Evolutionary conservation across 2,329 filamentous ascomycete species (phyloP), one percentile per base, ranked within the genome.

Genomic region (Fusarium avenaceum): DNA sequence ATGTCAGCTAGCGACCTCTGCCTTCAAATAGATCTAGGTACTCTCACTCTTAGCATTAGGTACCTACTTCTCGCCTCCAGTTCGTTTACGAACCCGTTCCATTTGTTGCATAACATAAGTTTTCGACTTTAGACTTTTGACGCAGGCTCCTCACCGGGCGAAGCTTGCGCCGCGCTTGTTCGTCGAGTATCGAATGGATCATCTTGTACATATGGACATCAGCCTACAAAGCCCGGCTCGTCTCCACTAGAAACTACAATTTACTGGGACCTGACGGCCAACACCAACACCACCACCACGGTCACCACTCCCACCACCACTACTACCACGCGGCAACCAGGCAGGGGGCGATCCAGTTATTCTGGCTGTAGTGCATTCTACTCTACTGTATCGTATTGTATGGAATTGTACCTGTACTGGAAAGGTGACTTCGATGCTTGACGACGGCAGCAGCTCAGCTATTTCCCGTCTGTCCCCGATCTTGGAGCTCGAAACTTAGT

Each of bases 221-320:
- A 44, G 66, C 65, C 62, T 67, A 70, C 66, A 57, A 69, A 70
- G 66, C 63, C 65, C 53, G 62, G 57, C 53, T 61, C 47, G 67
- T 67, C 66, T 63, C 67, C 67, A 69, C 67, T 67, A 70, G 47
- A 69, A 67, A 56, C 53, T 67, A 56, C 57, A 70, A 70, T 69
- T 69, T 64, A 65, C 52, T 64, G 61, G 61, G 59, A 64, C 61
- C 57, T 43, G 46, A 46, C 61, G 62, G 59, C 65, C 67, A 72
- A 50, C 65, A 69, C 63, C 58, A 63, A 63, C 61, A 64, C 61
- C 52, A 69, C 70, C 70, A 66, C 67, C 59, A 68, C 71, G 65
- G 65, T 63, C 71, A 73, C 68, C 70, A 71, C 68, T 66, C 53
- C 68, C 68, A 71, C 68, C 61, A 72, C 71, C 48, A 66, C 61